Evolutionary conservation across 371 early-diverging fungal species (phyloP).

Genomic region (Apophysomyces elegans): DNA sequence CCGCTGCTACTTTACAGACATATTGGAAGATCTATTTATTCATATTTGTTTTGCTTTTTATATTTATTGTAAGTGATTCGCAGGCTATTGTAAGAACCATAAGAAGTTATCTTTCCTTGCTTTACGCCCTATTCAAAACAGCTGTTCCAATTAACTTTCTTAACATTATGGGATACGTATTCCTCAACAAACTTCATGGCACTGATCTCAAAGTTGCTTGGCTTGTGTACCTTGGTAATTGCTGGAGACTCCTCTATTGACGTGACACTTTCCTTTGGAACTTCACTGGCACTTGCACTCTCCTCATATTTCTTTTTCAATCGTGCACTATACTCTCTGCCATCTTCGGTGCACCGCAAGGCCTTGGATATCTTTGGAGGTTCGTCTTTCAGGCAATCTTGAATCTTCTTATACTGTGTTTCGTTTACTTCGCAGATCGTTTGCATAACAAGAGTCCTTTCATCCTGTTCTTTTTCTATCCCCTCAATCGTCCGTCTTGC

Average conservation of each 20-base stretch:
- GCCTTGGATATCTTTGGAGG: background rate
- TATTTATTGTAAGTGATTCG: background rate
- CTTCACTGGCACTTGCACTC: background rate
- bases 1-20: too few relatives aligned
- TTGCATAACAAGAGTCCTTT: background rate
- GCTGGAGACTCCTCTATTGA: background rate
- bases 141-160: background rate
- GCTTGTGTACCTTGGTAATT: background rate
- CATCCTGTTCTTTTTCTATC: background rate
- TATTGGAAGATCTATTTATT: too few relatives aligned
- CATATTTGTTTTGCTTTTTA: background rate
- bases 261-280: background rate
- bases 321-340: background rate
- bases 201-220: background rate
- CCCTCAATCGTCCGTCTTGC: background rate
- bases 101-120: background rate
- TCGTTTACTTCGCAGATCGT: background rate
- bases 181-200: conserved; percentile 1
- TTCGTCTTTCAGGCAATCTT: background rate
- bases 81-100: background rate
- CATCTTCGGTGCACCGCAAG: background rate
- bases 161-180: background rate
- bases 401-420: background rate
- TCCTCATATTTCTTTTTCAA: background rate
- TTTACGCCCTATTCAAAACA: background rate